Conservation (phyloP, 192 early-diverging fungal genomes). For the Coemansia biformis region DNA sequence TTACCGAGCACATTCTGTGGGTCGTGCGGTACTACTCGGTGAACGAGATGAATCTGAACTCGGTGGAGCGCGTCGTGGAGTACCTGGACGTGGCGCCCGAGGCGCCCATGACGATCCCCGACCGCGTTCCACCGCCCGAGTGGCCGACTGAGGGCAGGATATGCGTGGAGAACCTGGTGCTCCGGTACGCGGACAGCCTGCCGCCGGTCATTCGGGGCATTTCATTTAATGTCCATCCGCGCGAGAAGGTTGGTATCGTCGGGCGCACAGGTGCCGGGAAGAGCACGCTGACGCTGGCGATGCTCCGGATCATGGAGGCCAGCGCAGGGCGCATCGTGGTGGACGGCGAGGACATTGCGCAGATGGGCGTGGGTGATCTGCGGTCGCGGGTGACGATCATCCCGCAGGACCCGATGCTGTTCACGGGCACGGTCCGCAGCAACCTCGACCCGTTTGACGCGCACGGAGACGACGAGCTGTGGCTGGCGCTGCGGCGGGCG, state of each 20-base stretch:
- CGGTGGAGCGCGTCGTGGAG: constrained; percentile 78
- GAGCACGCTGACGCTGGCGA: constrained; percentile 60
- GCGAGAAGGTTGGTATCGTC: constrained; percentile 83
- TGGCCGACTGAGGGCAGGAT: constrained; percentile 72
- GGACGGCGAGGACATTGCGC: constrained; percentile 70
- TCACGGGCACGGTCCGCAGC: constrained; percentile 67
- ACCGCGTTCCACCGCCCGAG: constrained; percentile 42
- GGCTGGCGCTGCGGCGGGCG: constrained; percentile 53
- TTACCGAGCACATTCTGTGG: constrained; percentile 76
- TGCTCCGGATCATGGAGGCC: constrained; percentile 75
- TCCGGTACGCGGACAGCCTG: constrained; percentile 61
- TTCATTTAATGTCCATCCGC: constrained; percentile 61
- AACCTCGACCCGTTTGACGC: constrained; percentile 84
- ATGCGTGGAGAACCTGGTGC: constrained; percentile 58
- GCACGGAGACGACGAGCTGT: constrained; percentile 66
- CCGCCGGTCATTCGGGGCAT: constrained; percentile 69
- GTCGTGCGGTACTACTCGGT: constrained; percentile 65
- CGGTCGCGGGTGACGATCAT: constrained; percentile 75
- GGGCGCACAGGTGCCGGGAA: constrained; percentile 84
- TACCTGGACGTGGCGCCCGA: constrained; percentile 78
- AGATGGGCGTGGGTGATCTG: constrained; percentile 72
- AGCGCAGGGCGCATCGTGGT: constrained; percentile 61
- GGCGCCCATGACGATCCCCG: constrained; percentile 50
- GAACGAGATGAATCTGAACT: constrained; percentile 82
- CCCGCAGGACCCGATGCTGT: constrained; percentile 82